Evolutionary conservation across 805 yeast genomes (phyloP), one percentile per base, ranked within the genome.

Genomic region (Saccharomycopsis amapae): DNA sequence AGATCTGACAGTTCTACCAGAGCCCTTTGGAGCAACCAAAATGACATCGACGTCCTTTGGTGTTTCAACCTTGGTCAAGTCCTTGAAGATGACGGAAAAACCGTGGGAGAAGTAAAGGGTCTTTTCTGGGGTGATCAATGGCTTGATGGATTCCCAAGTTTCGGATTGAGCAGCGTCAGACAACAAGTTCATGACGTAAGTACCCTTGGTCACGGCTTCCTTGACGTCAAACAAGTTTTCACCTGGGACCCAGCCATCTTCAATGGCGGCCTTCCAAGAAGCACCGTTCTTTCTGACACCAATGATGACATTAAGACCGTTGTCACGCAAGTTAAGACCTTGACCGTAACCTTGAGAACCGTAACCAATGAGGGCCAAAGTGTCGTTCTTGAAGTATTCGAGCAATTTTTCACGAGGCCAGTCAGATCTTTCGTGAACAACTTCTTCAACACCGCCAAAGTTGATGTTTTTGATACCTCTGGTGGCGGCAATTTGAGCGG

Each of bases 301-400:
- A 59, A 93, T 76, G 67, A 93, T 85, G 60, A 90, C 98, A 69
- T 90, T 90, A 65, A 93, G 71, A 71, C 98, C 98, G 64, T 93
- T 90, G 79, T 93, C 98, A 76, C 98, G 86, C 76, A 94, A 75
- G 88, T 93, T 93, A 62, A 93, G 81, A 73, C 97, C 97, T 78
- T 93, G 98, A 68, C 98, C 98, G 79, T 93, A 90, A 78, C 98
- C 98, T 76, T 93, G 98, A 58, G 98, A 90, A 67, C 98, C 98
- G 81, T 93, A 93, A 72, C 98, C 98, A 60, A 93, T 89, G 64
- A 93, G 73, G 58, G 98, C 97, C 65, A 93, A 75, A 53, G 98
- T 93, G 69, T 93, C 97, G 71, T 89, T 75, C 80, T 93, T 90
- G 88, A 93, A 93, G 79, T 89, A 93, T 63, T 87, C 89, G 55